These are phyloP conservation scores for Caloboletus inedulis DNA, from an alignment of 1,284 basidiomycete genomes.

Conservation along the genomic window DNA sequence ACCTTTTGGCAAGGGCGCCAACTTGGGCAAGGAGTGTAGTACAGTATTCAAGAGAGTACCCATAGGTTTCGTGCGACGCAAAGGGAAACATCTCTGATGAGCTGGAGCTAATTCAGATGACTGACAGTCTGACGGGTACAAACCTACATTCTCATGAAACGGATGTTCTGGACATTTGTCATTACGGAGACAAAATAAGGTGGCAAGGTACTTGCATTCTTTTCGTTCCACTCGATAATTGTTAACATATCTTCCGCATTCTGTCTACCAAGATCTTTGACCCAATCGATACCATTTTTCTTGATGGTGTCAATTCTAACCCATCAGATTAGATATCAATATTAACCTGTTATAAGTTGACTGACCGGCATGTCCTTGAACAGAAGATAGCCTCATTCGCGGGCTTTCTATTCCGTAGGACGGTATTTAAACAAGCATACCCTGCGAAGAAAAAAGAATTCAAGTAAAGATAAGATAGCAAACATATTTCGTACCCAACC, in stretches of 20 bases:
- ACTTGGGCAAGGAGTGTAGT: slow-evolving; percentile 44
- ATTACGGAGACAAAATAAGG: too few species aligned
- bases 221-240: slow-evolving; percentile 84
- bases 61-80: slow-evolving; percentile 77
- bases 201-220: slow-evolving; percentile 46
- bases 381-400: slow-evolving; percentile 65
- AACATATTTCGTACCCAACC: slow-evolving; percentile 46
- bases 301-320: slow-evolving; percentile 70
- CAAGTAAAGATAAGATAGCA: neutral
- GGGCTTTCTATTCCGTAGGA: slow-evolving; percentile 70
- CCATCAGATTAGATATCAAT: neutral
- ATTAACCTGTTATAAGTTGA: neutral
- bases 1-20: slow-evolving; percentile 72
- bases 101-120: slow-evolving; percentile 13
- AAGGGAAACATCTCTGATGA: slow-evolving; percentile 93
- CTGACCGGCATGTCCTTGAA: slow-evolving; percentile 62
- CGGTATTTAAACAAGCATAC: slow-evolving; percentile 84
- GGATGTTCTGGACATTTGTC: slow-evolving; percentile 48
- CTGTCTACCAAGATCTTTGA: slow-evolving; percentile 73
- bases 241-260: slow-evolving; percentile 71
- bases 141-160: slow-evolving; percentile 65
- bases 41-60: slow-evolving; percentile 71
- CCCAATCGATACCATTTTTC: slow-evolving; percentile 79
- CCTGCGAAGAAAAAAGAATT: slow-evolving; percentile 31
- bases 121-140: neutral